Conservation (phyloP, 116 monocot genomes). For the Iris pallida region DNA sequence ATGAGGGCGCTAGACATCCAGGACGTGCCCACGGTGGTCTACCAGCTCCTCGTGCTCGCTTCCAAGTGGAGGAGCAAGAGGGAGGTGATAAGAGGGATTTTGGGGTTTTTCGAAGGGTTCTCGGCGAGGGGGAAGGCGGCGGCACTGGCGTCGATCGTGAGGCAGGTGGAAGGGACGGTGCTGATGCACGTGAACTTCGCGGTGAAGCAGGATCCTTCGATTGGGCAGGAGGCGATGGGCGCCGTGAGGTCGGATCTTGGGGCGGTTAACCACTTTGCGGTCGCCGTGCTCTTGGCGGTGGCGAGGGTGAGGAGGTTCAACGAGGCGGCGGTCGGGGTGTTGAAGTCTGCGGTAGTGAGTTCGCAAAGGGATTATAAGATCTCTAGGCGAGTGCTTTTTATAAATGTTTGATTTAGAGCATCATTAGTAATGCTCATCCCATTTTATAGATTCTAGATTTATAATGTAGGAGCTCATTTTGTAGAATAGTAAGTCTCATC, state of each 20-base stretch:
- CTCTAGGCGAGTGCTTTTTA: constrained; percentile 38
- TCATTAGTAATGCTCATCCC: too few species aligned
- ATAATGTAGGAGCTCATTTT: too few species aligned
- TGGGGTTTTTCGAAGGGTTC: constrained; percentile 54
- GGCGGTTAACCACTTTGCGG: constrained; percentile 57
- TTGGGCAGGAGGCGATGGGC: constrained; percentile 62
- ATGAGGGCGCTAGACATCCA: constrained; percentile 64
- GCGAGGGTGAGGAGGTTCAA: constrained; percentile 69
- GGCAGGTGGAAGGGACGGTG: constrained; percentile 83
- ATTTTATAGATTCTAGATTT: too few species aligned
- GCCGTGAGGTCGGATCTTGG: constrained; percentile 29
- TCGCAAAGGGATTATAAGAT: constrained; percentile 37
- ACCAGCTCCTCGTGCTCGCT: constrained; percentile 77
- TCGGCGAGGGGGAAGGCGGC: constrained; percentile 32
- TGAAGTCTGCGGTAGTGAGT: constrained; percentile 35
- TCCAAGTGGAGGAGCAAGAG: constrained; percentile 50
- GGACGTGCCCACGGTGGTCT: constrained; percentile 74
- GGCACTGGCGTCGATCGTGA: constrained; percentile 42
- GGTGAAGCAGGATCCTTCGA: constrained; percentile 84
- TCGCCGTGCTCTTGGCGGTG: constrained; percentile 63
- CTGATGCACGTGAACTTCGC: constrained; percentile 91
- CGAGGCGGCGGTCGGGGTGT: constrained; percentile 43
- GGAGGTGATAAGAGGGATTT: constrained; percentile 44
- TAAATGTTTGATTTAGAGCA: neutral
- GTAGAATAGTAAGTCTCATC: too few species aligned